Conservation (phyloP, 2,329 filamentous ascomycete species). For the Ceratocystis huliohia region DNA sequence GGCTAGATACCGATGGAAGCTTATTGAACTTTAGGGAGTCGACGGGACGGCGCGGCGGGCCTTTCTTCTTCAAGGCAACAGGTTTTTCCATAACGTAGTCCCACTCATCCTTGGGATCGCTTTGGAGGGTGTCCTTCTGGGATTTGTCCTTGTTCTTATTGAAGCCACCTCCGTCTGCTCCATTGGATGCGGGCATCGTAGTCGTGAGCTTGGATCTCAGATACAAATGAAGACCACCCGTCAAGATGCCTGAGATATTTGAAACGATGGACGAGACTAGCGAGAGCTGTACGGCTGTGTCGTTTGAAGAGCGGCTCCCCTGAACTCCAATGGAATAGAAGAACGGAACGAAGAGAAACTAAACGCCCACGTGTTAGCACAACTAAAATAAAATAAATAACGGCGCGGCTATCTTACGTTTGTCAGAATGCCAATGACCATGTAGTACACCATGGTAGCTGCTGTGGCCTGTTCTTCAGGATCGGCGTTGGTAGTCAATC, state of each 20-base stretch:
- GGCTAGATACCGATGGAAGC: not conserved
- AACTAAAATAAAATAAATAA: not conserved
- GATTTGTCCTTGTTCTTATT: not conserved
- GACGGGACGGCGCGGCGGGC: not conserved
- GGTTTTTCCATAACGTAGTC: not conserved
- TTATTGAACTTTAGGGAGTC: slow-evolving; percentile 4
- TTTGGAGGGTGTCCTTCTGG: not conserved
- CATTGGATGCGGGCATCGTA: not conserved
- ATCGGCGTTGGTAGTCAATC: slow-evolving; percentile 37
- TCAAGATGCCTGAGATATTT: slow-evolving; percentile 53
- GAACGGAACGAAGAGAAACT: slow-evolving; percentile 50
- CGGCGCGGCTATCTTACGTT: slow-evolving; percentile 36
- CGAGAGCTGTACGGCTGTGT: slow-evolving; percentile 37
- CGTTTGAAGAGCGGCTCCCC: slow-evolving; percentile 28
- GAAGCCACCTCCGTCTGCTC: not conserved
- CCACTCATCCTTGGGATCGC: not conserved
- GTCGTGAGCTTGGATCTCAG: slow-evolving; percentile 49
- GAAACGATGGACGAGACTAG: slow-evolving; percentile 54
- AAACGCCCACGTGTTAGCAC: not conserved
- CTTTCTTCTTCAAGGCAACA: not conserved
- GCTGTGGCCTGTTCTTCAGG: slow-evolving; percentile 48
- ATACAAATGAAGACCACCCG: slow-evolving; percentile 53
- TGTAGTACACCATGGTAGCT: slow-evolving; percentile 58
- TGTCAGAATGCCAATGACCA: slow-evolving; percentile 43
- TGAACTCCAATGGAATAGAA: slow-evolving; percentile 45